Evolutionary conservation across 345 rosid species (phyloP).

Genomic region (Citrus reticulata): DNA sequence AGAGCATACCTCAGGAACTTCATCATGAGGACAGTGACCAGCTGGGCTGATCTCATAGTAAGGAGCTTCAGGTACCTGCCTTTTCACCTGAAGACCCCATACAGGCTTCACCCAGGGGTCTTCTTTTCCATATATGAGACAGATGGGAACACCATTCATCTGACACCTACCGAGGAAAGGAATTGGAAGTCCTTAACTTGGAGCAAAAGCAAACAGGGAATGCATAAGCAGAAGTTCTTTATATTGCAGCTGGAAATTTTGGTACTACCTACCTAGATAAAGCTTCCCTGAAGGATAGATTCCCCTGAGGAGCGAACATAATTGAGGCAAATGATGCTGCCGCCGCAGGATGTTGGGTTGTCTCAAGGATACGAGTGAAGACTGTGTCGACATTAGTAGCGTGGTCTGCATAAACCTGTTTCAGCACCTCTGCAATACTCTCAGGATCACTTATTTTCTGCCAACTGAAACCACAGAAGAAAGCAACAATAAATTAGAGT

Average conservation of each 20-base stretch:
- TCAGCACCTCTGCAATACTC: constrained; percentile 77
- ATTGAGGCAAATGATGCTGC: constrained; percentile 93
- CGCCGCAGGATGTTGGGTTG: constrained; percentile 89
- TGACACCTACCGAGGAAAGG: constrained; percentile 49
- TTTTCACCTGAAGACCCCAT: constrained; percentile 81
- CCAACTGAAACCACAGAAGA: constrained; percentile 54
- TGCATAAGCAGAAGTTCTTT: neutral
- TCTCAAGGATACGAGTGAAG: constrained; percentile 65
- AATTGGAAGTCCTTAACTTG: constrained; percentile 3
- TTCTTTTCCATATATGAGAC: constrained; percentile 90
- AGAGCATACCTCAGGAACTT: constrained; percentile 87
- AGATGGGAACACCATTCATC: constrained; percentile 50
- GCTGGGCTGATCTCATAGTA: constrained; percentile 97
- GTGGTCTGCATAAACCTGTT: constrained; percentile 90
- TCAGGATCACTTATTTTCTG: constrained; percentile 84
- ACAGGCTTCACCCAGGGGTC: constrained; percentile 98
- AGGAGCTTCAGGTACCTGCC: constrained; percentile 67
- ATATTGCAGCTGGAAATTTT: neutral
- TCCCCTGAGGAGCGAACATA: constrained; percentile 85
- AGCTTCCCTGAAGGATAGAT: constrained; percentile 67
- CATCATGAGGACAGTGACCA: constrained; percentile 99
- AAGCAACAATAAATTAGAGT: neutral
- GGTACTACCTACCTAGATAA: constrained; percentile 42
- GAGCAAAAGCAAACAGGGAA: neutral
- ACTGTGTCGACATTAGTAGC: constrained; percentile 79